Evolutionary conservation across 176 grass and related monocot genomes (phyloP).

Genomic region (Oryza rufipogon): DNA sequence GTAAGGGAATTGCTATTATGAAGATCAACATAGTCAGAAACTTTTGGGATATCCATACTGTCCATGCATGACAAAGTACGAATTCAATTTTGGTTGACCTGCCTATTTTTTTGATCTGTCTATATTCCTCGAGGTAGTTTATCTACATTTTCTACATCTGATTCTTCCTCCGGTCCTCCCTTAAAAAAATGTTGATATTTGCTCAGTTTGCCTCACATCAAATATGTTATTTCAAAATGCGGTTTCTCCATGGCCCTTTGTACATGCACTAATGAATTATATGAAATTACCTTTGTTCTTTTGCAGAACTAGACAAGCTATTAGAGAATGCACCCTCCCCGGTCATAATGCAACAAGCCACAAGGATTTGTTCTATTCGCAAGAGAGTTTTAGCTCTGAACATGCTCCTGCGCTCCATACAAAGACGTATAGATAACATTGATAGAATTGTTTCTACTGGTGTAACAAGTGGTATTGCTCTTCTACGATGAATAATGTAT

Average conservation of each 20-base stretch:
- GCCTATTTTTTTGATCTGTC: background rate
- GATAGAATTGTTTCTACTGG: conserved; percentile 77
- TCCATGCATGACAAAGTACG: background rate
- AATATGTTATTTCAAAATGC: background rate
- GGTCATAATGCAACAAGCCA: conserved; percentile 72
- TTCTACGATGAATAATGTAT: conserved; percentile 15
- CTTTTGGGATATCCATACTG: too few species aligned
- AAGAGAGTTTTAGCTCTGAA: conserved; percentile 83
- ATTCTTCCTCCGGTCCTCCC: background rate
- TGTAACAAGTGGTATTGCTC: conserved; percentile 56
- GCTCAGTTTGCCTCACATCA: background rate
- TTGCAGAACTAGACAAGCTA: conserved; percentile 84
- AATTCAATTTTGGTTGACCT: background rate
- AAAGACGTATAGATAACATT: conserved; percentile 80
- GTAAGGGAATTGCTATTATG: too few species aligned
- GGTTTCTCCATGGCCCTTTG: background rate
- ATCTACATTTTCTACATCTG: background rate
- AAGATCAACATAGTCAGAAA: too few species aligned
- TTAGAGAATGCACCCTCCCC: conserved; percentile 76
- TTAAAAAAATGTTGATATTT: background rate
- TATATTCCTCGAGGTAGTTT: background rate
- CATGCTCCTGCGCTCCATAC: conserved; percentile 84
- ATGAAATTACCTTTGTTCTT: conserved; percentile 1
- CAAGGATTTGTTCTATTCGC: conserved; percentile 75
- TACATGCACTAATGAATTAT: background rate